A percentile compares a stretch with the other conserved stretches of the same genome.
phyloP scores from a whole-genome alignment of 169 alveolate species.

The Perkinsus olseni region DNA sequence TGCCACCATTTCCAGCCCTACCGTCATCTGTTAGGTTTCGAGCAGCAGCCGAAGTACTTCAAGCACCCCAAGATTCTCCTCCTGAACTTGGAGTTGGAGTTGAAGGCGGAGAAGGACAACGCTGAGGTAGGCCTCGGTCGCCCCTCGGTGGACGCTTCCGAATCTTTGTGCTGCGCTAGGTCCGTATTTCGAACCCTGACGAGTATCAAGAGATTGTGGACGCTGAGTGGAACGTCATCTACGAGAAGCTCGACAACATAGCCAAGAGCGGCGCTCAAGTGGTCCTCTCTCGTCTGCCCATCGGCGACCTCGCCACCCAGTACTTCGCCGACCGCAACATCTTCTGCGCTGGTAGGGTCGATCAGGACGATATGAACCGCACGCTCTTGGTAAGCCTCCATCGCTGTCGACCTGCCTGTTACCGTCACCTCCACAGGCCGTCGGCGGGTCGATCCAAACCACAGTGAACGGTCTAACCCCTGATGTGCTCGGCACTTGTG shows the following conservation, averaged over 20 bases:
- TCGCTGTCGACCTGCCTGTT: no score
- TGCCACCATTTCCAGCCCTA: neutral
- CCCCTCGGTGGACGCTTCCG: no score
- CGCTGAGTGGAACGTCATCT: slow-evolving; percentile 95
- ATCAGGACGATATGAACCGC: slow-evolving; percentile 75
- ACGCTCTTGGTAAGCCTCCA: neutral
- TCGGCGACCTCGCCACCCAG: slow-evolving; percentile 98
- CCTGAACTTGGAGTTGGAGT: slow-evolving; percentile 89
- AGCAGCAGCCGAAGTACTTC: slow-evolving; percentile 92
- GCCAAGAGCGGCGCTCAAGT: slow-evolving; percentile 82
- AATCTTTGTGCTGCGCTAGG: no score
- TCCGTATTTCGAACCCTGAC: slow-evolving; percentile 43
- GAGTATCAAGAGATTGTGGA: slow-evolving; percentile 91
- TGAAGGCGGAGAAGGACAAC: slow-evolving; percentile 95
- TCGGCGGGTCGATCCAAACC: slow-evolving; percentile 90
- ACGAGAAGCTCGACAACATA: slow-evolving; percentile 84
- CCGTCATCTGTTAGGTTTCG: slow-evolving; percentile 74
- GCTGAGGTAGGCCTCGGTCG: slow-evolving; percentile 86
- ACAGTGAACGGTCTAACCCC: slow-evolving; percentile 80
- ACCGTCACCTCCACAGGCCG: no score
- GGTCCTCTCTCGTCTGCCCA: slow-evolving; percentile 90
- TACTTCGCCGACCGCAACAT: slow-evolving; percentile 90
- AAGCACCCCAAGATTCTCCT: slow-evolving; percentile 84
- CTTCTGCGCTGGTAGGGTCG: slow-evolving; percentile 97
- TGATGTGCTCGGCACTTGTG: slow-evolving; percentile 82